These are phyloP conservation scores for Stylonectria norvegica DNA, from an alignment of 2,329 filamentous ascomycete species.

Conservation along the genomic window DNA sequence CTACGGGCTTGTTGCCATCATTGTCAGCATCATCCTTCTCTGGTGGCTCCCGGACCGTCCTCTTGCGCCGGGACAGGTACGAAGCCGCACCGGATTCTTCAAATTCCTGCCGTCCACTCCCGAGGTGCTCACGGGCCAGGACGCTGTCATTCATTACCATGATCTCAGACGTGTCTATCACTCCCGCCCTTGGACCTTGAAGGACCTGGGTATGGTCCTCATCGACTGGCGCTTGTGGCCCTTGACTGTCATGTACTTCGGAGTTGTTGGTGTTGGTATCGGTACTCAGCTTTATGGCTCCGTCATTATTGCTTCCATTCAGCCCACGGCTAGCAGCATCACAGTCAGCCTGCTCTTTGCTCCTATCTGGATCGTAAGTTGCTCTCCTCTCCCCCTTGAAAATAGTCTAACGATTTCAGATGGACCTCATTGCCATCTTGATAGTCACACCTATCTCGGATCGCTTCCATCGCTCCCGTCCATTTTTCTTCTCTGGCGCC, in stretches of 20 bases:
- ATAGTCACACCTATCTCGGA: slow-evolving; percentile 82
- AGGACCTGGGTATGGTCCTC: slow-evolving; percentile 67
- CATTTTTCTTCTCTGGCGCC: slow-evolving; percentile 75
- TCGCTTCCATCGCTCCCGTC: slow-evolving; percentile 76
- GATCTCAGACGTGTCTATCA: slow-evolving; percentile 81
- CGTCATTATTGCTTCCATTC: slow-evolving; percentile 78
- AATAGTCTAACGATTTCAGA: slow-evolving; percentile 43
- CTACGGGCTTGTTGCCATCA: slow-evolving; percentile 72
- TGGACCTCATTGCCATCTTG: slow-evolving; percentile 85
- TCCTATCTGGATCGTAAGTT: slow-evolving; percentile 83
- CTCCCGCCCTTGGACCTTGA: slow-evolving; percentile 66
- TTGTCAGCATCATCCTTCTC: slow-evolving; percentile 69
- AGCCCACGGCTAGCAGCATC: slow-evolving; percentile 68
- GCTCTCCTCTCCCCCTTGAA: neutral
- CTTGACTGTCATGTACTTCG: slow-evolving; percentile 87
- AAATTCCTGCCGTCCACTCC: slow-evolving; percentile 65
- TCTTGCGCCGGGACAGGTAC: slow-evolving; percentile 63
- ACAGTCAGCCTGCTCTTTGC: slow-evolving; percentile 80
- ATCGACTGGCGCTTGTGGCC: slow-evolving; percentile 89
- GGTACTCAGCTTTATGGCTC: slow-evolving; percentile 85
- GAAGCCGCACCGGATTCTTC: slow-evolving; percentile 48
- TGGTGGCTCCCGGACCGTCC: slow-evolving; percentile 93
- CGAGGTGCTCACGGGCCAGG: slow-evolving; percentile 71
- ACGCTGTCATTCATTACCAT: slow-evolving; percentile 77
- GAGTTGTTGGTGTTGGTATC: slow-evolving; percentile 88